These are phyloP conservation scores for Pseudonitzschia multistriata DNA, from an alignment of 108 stramenopile species.

Conservation along the genomic window DNA sequence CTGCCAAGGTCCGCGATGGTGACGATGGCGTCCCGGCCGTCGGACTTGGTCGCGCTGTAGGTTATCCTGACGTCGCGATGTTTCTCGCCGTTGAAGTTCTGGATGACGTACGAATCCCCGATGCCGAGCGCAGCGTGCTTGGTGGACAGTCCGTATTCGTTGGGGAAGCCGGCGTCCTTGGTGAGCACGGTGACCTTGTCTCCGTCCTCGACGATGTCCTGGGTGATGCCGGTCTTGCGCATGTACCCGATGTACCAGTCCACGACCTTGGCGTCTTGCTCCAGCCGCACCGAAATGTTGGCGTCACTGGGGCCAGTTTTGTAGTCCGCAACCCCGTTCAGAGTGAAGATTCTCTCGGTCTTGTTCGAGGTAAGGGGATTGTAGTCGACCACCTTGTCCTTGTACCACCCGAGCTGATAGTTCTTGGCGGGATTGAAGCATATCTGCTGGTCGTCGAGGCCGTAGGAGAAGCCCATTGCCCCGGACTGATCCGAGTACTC, in stretches of 20 bases:
- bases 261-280: neutral
- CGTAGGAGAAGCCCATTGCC: constrained; percentile 19
- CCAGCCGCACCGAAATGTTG: neutral
- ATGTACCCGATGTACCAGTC: constrained; percentile 44
- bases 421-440: constrained; percentile 64
- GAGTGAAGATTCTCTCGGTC: neutral
- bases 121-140: constrained; percentile 34
- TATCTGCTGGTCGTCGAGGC: constrained; percentile 41
- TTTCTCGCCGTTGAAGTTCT: constrained; percentile 12
- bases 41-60: neutral
- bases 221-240: constrained; percentile 30
- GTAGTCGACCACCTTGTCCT: neutral
- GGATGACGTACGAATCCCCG: constrained; percentile 28
- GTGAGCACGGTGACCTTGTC: constrained; percentile 34
- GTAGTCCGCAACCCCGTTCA: constrained; percentile 4
- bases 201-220: constrained; percentile 34
- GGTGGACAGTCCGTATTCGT: constrained; percentile 33
- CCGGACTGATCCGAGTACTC: constrained; percentile 40
- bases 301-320: neutral
- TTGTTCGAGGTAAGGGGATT: neutral
- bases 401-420: constrained; percentile 52
- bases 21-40: neutral
- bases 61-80: neutral
- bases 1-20: neutral
- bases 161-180: constrained; percentile 7